These are phyloP conservation scores for Phyllostachys edulis DNA, from an alignment of 176 grass and related monocot genomes.

Conservation along the genomic window DNA sequence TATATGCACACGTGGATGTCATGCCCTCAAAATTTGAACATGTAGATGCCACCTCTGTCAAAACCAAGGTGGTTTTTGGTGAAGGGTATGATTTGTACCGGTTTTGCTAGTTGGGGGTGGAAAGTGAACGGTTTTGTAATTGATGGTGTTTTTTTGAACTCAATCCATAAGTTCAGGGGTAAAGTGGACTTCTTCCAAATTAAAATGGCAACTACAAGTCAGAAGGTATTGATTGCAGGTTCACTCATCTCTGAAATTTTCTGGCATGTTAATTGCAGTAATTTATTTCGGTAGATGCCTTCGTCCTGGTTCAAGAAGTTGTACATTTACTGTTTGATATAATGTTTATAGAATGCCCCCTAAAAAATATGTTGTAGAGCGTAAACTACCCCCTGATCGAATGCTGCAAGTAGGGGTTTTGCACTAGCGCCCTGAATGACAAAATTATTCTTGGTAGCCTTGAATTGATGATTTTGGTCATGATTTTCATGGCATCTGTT, in stretches of 20 bases:
- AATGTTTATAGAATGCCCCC: background rate
- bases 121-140: no score
- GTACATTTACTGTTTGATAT: slow-evolving; percentile 10
- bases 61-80: no score
- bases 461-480: background rate
- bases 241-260: slow-evolving; percentile 19
- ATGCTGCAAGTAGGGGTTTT: background rate
- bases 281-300: background rate
- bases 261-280: slow-evolving; percentile 16
- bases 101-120: no score
- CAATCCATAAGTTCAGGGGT: no score
- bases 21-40: no score
- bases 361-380: background rate
- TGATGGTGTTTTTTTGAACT: no score
- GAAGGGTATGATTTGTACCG: no score
- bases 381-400: background rate
- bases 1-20: no score
- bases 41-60: no score
- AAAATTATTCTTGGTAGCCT: background rate
- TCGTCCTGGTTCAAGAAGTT: slow-evolving; percentile 23
- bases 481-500: background rate
- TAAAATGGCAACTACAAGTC: background rate
- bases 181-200: background rate
- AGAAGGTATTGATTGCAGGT: slow-evolving; percentile 19
- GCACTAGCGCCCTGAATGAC: background rate